A percentile compares a stretch with the other conserved stretches of the same genome.
These are phyloP conservation scores for Aspergillus nomiae DNA, from an alignment of 2,329 filamentous ascomycete species.

Conservation along the genomic window DNA sequence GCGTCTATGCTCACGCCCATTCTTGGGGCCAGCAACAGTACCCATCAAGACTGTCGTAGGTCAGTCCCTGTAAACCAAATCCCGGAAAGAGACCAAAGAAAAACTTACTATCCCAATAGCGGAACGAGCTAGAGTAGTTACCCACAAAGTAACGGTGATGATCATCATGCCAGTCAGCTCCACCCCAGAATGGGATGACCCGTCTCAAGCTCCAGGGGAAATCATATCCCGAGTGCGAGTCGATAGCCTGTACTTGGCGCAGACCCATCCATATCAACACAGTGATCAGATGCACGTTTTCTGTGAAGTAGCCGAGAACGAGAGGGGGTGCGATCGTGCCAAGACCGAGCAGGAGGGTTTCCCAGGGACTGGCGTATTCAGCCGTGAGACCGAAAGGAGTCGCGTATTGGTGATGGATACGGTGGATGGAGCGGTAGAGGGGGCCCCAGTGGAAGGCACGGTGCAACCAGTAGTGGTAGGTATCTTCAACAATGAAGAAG, in stretches of 20 bases:
- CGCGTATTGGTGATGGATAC: constrained; percentile 97
- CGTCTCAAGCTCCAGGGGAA: constrained; percentile 95
- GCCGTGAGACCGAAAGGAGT: constrained; percentile 92
- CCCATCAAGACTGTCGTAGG: constrained; percentile 22
- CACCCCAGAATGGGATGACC: constrained; percentile 87
- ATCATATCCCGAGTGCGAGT: constrained; percentile 94
- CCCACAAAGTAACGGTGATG: constrained; percentile 98
- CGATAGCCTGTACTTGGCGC: constrained; percentile 92
- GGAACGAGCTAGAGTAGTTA: constrained; percentile 94
- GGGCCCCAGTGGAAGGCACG: constrained; percentile 88
- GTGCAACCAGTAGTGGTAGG: constrained; percentile 98
- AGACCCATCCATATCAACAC: constrained; percentile 94
- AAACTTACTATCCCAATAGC: constrained; percentile 77
- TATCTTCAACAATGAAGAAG: constrained; percentile 92
- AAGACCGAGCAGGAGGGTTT: constrained; percentile 87
- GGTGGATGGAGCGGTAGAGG: constrained; percentile 93
- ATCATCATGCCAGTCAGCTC: constrained; percentile 88
- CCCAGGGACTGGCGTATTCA: constrained; percentile 94
- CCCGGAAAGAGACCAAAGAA: neutral
- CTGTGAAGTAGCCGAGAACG: constrained; percentile 74
- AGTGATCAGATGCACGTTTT: constrained; percentile 86
- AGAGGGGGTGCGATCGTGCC: constrained; percentile 81
- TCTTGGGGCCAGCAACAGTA: constrained; percentile 23
- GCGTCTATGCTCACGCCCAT: constrained; percentile 16
- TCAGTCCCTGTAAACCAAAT: neutral